Evolutionary conservation across 2,329 filamentous ascomycete genomes (phyloP).

Genomic region (Penicillium sumatraense): DNA sequence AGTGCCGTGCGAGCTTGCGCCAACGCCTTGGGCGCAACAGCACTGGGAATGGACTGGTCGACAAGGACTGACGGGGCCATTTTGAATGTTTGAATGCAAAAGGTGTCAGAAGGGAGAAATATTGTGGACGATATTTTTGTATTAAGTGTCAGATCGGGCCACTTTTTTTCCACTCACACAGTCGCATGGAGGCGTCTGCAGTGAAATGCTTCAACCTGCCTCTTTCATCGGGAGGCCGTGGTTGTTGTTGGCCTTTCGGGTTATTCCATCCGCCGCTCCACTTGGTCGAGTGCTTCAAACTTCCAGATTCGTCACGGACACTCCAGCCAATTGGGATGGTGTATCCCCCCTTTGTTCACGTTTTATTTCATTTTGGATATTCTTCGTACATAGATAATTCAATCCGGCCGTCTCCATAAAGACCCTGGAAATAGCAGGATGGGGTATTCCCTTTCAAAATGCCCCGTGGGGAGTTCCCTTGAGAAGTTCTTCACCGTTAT

Average conservation of each 20-base stretch:
- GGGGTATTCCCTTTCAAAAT: too few species aligned
- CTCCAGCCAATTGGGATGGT: too few species aligned
- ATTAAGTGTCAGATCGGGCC: not conserved
- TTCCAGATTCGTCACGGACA: constrained; percentile 11
- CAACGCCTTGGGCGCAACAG: constrained; percentile 8
- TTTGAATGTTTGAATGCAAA: not conserved
- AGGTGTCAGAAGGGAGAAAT: not conserved
- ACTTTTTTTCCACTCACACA: not conserved
- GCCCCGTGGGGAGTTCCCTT: too few species aligned
- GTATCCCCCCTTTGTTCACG: too few species aligned
- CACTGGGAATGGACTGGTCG: constrained; percentile 5
- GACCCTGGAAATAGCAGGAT: too few species aligned
- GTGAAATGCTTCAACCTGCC: constrained; percentile 8
- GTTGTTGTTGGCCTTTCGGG: not conserved
- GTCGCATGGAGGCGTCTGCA: not conserved
- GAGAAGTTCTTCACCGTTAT: too few species aligned
- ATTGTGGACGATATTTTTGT: not conserved
- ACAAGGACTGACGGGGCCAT: constrained; percentile 21
- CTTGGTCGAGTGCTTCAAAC: constrained; percentile 5
- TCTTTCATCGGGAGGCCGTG: not conserved
- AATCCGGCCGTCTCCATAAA: too few species aligned
- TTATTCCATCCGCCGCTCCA: not conserved
- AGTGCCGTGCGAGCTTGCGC: constrained; percentile 13
- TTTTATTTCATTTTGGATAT: too few species aligned
- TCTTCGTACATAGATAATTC: too few species aligned